Conservation (phyloP, 306 rosid genomes). For the Vigna radiata region DNA sequence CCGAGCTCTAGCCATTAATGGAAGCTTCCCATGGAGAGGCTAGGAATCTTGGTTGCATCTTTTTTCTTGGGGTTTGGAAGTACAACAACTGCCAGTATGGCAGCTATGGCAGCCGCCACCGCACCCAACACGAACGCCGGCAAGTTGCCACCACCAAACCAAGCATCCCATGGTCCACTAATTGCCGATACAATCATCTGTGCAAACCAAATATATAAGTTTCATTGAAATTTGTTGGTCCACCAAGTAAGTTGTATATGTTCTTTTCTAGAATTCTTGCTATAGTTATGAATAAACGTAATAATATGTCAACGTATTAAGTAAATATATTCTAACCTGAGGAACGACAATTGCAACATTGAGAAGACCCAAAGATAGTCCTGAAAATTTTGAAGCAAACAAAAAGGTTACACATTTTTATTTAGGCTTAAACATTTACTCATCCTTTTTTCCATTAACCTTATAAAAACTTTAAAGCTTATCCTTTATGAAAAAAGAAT, state of each 20-base stretch:
- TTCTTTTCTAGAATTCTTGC: no score
- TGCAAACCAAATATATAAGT: not conserved
- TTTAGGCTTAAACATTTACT: no score
- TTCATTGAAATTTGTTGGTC: not conserved
- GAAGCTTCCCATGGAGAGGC: slow-evolving; percentile 18
- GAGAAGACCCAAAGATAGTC: slow-evolving; percentile 76
- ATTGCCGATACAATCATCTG: slow-evolving; percentile 68
- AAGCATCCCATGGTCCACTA: slow-evolving; percentile 73
- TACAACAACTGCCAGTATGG: slow-evolving; percentile 54
- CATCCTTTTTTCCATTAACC: no score
- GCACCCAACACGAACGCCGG: slow-evolving; percentile 86
- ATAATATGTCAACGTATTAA: not conserved
- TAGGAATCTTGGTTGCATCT: slow-evolving; percentile 43
- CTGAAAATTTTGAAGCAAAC: slow-evolving; percentile 43
- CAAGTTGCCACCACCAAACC: slow-evolving; percentile 86
- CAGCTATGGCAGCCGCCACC: slow-evolving; percentile 59
- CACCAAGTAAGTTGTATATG: no score
- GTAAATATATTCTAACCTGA: slow-evolving; percentile 51
- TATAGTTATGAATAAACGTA: not conserved
- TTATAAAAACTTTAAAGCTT: no score
- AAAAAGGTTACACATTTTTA: not conserved
- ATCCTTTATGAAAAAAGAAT: no score
- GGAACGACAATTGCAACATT: slow-evolving; percentile 76
- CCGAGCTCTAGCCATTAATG: slow-evolving; percentile 37
- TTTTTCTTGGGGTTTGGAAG: slow-evolving; percentile 67